Evolutionary conservation across 108 stramenopile species (phyloP), one percentile per base, ranked within the genome.

Genomic region (Fragilaria crotonensis): DNA sequence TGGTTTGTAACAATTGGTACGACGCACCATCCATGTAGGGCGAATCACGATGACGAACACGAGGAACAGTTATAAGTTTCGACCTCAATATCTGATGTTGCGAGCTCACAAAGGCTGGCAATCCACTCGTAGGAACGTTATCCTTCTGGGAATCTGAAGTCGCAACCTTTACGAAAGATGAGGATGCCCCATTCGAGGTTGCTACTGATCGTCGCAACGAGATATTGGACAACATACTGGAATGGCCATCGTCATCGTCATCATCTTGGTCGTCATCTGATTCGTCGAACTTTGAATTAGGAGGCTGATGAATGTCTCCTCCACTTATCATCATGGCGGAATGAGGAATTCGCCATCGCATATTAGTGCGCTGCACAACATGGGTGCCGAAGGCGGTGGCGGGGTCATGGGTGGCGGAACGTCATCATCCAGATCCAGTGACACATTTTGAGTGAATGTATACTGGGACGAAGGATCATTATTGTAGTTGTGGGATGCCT

Each of bases 201-300:
- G 14, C 36, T 7, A 41, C 7, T 11, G 61, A 49, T 33, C 71
- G 57, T 30, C 48, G 55, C 17, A 81, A 33, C 2, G 80, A 81
- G 0, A 60, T 48, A 25, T 77, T 81, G 3, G 76, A 75, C 4
- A 81, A 59, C 80, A 81, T 81, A 18, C 68, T 70, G 0, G 66
- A 72, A 46, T 76, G 72, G 22, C 80, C 80, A 62, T 81, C 80
- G 48, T 77, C 60, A 48, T 81, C 74, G 21, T 71, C 80, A 46
- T 77, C 76, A 29, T 81, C 76, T 2, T 76, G 70, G n/a, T 81
- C 76, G 23, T 77, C 74, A 19, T 70, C 62, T 22, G 56, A 55
- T 20, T 55, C 64, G 17, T 69, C 49, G 7, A 41, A 41, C 14
- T 41, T 7, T 11, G 36, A 41, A 14, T 7, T 14, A 11, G 14